phyloP scores from a whole-genome alignment of 768 basidiomycete genomes.

The Termitomyces eurrhizus region DNA sequence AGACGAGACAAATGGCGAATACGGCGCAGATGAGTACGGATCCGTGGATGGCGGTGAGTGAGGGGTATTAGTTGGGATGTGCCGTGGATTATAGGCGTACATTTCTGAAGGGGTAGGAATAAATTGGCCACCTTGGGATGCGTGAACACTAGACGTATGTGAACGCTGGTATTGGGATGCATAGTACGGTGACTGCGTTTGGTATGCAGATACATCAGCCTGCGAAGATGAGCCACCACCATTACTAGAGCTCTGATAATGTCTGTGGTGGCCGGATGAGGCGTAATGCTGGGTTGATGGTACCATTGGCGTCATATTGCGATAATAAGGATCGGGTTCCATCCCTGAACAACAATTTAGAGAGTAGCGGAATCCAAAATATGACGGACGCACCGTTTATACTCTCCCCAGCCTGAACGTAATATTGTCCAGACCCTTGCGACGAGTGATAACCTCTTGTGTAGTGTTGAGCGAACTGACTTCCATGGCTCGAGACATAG shows the following conservation, averaged over 20 bases:
- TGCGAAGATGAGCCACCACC: constrained; percentile 22
- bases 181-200: constrained; percentile 20
- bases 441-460: constrained; percentile 27
- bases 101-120: constrained; percentile 49
- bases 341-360: constrained; percentile 1
- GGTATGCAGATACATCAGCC: constrained; percentile 13
- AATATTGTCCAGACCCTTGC: constrained; percentile 31
- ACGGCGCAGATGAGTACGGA: constrained; percentile 14
- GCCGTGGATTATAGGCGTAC: constrained; percentile 25
- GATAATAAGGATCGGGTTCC: constrained; percentile 27
- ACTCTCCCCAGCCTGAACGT: constrained; percentile 24
- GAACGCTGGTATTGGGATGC: constrained; percentile 18
- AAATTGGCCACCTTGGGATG: constrained; percentile 28
- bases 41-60: constrained; percentile 23
- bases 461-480: constrained; percentile 24
- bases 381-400: constrained; percentile 12
- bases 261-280: constrained; percentile 19
- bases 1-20: constrained; percentile 25
- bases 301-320: constrained; percentile 34
- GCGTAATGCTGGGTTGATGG: constrained; percentile 27
- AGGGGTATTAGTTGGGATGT: constrained; percentile 16
- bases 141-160: constrained; percentile 17
- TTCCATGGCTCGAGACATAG: constrained; percentile 22
- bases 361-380: not conserved
- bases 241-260: constrained; percentile 18